Conservation (phyloP, 2,329 filamentous ascomycete genomes). For the Phialophora chinensis region DNA sequence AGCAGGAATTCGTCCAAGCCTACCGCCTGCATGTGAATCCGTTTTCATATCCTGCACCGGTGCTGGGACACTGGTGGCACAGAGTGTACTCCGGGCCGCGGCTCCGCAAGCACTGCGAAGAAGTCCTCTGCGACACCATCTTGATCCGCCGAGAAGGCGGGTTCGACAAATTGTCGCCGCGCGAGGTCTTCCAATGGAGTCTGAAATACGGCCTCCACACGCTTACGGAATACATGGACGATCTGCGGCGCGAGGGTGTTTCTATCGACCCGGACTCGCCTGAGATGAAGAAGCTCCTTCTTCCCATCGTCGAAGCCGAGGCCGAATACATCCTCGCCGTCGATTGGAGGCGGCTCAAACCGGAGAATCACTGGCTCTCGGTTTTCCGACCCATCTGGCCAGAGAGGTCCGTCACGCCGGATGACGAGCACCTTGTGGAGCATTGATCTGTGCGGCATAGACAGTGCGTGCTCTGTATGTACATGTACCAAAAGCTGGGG, state of each 20-base stretch:
- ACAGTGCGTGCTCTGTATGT: not conserved
- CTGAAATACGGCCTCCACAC: slow-evolving; percentile 28
- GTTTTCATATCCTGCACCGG: not conserved
- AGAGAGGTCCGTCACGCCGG: slow-evolving; percentile 9
- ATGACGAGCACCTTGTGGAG: slow-evolving; percentile 1
- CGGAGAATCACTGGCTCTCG: slow-evolving; percentile 24
- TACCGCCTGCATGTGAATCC: slow-evolving; percentile 19
- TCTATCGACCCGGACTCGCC: slow-evolving; percentile 26
- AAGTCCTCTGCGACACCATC: slow-evolving; percentile 30
- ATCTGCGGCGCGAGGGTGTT: slow-evolving; percentile 2
- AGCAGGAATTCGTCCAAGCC: slow-evolving; percentile 15
- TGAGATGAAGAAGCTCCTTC: slow-evolving; percentile 26
- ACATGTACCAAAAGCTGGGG: not conserved
- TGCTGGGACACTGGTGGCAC: slow-evolving; percentile 14
- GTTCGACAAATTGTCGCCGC: slow-evolving; percentile 25
- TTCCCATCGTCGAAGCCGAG: slow-evolving; percentile 28
- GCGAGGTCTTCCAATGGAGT: slow-evolving; percentile 33
- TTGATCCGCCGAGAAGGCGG: slow-evolving; percentile 32
- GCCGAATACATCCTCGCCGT: slow-evolving; percentile 25
- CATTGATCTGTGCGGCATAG: not conserved
- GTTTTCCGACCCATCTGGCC: slow-evolving; percentile 13
- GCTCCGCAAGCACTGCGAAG: slow-evolving; percentile 21
- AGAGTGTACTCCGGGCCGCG: slow-evolving; percentile 15
- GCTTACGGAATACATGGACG: slow-evolving; percentile 20
- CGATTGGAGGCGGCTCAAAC: slow-evolving; percentile 21